A percentile compares a stretch with the other conserved stretches of the same genome.
Evolutionary conservation across 1,284 basidiomycete species (phyloP).

Genomic region (Boletellus deceptivus): DNA sequence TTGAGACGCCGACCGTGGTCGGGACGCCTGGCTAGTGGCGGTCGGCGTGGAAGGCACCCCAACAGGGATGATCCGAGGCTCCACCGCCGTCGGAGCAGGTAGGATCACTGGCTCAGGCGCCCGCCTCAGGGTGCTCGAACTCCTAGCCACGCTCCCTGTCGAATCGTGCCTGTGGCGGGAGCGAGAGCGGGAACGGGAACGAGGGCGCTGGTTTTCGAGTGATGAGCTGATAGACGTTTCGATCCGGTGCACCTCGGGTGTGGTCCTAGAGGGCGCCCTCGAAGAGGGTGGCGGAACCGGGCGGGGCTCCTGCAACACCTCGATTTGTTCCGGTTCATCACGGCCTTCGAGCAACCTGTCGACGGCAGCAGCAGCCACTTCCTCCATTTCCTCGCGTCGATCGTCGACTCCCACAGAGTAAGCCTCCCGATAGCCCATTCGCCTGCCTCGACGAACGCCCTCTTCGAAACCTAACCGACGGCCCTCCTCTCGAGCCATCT

Average conservation of each 20-base stretch:
- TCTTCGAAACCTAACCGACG: constrained; percentile 52
- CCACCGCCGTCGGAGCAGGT: constrained; percentile 5
- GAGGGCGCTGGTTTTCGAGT: constrained; percentile 15
- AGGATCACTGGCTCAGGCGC: constrained; percentile 9
- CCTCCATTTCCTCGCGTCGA: constrained; percentile 17
- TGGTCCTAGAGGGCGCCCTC: constrained; percentile 2
- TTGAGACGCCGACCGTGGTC: constrained; percentile 17
- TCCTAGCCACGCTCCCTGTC: constrained; percentile 13
- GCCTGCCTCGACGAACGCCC: constrained; percentile 48
- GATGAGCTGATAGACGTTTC: constrained; percentile 21
- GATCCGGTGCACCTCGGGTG: constrained; percentile 29
- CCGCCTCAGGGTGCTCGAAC: constrained; percentile 12
- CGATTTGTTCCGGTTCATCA: constrained; percentile 26
- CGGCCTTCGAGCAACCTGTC: constrained; percentile 27
- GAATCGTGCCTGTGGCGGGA: constrained; percentile 14
- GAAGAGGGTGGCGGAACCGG: constrained; percentile 20
- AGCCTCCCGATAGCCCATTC: constrained; percentile 34
- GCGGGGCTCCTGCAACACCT: constrained; percentile 10
- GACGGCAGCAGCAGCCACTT: constrained; percentile 21
- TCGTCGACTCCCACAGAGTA: constrained; percentile 14
- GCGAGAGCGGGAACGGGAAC: constrained; percentile 21
- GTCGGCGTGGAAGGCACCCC: constrained; percentile 9
- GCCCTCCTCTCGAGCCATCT: constrained; percentile 53
- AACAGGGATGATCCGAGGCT: constrained; percentile 12
- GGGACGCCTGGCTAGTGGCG: constrained; percentile 16